phyloP scores from a whole-genome alignment of 306 rosid species.

The Carpinus fangiana region DNA sequence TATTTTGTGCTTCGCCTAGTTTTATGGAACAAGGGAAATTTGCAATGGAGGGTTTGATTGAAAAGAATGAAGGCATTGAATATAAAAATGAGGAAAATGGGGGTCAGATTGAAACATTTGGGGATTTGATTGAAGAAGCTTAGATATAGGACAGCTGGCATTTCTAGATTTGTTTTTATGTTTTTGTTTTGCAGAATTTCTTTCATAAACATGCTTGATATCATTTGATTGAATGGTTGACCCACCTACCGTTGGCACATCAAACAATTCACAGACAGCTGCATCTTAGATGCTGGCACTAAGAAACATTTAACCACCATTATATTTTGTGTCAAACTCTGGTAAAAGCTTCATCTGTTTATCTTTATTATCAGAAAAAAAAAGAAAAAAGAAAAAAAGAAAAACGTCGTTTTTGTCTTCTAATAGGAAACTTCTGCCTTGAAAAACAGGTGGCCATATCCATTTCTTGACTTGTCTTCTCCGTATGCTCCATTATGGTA shows the following conservation, averaged over 20 bases:
- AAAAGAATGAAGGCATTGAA: constrained; percentile 36
- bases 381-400: too few species aligned
- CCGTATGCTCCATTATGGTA: constrained; percentile 82
- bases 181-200: too few species aligned
- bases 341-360: constrained; percentile 48
- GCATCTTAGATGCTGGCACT: too few species aligned
- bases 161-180: too few species aligned
- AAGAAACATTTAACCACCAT: too few species aligned
- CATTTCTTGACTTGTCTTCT: constrained; percentile 92
- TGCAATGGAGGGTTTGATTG: constrained; percentile 52
- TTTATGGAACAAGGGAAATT: constrained; percentile 35
- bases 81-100: constrained; percentile 30
- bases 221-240: too few species aligned
- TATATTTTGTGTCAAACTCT: constrained; percentile 45
- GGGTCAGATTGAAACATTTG: constrained; percentile 40
- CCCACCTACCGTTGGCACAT: too few species aligned
- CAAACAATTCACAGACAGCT: too few species aligned
- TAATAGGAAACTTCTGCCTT: constrained; percentile 17
- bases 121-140: constrained; percentile 53
- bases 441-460: constrained; percentile 94
- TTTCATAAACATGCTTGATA: too few species aligned
- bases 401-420: constrained; percentile 4
- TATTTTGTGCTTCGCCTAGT: constrained; percentile 44
- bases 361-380: not conserved
- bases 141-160: too few species aligned